Base-by-base conservation (phyloP, 1,139 yeast species). In the Yamadazyma spencermartinsiae region DNA sequence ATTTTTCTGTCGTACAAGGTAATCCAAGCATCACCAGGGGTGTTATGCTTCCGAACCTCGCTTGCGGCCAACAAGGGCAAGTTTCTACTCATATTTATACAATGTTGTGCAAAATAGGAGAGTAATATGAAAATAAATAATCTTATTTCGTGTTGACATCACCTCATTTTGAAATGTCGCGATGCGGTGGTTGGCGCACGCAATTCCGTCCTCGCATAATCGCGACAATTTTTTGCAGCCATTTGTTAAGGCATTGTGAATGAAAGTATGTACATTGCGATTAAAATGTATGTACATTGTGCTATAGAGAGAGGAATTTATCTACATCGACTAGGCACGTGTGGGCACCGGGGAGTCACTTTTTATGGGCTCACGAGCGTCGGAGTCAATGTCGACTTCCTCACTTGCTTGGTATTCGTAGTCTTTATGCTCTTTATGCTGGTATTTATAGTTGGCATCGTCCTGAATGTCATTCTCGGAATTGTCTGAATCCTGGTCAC, bases 1-100 rank as follows among this genome's bases (percentile, higher is more conserved):
- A 92, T 80, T 54, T 86, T 87, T 54, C 96, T 73, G 44, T 63
- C 52, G 61, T 83, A 68, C 18, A 89, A 65, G 2, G 95, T 78
- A 36, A 90, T 95, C 86, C 95, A 86, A 49, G 87, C 81, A 48
- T 84, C 82, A 19, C 63, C 57, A 17, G 59, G 60, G 8, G 70
- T 61, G 55, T 66, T 67, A 59, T 86, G 94, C 29, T 58, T 51
- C 19, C 63, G 63, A 12, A 86, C 73, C 40, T 74, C 58, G 61
- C 63, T 30, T 4, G 55, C 49, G 2, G 72, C 50, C 21, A 68
- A 38, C 32, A 68, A 56, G n/a, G 72, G 73, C 40, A 68, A 57
- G 39, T 52, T 62, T 45, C 46, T 58, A 24, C 51, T 46, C 64
- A 57, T 58, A 3, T 11, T 12, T 35, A 12, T 37, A 34, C 40